phyloP scores from a whole-genome alignment of 1,139 yeast species.

The Suhomyces taliae region DNA sequence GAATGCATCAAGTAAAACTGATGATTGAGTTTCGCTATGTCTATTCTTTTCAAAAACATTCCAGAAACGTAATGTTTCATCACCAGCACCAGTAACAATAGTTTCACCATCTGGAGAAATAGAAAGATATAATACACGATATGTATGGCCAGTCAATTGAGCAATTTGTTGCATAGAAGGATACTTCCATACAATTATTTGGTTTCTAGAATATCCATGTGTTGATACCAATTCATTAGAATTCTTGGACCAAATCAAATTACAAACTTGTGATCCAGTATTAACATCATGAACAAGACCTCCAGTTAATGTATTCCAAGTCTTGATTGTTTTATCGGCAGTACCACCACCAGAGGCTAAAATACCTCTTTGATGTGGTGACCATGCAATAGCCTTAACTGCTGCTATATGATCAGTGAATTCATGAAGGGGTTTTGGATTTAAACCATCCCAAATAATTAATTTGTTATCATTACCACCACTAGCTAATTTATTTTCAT shows the following conservation, averaged over 20 bases:
- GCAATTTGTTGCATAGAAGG: constrained; percentile 93
- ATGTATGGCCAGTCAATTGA: constrained; percentile 90
- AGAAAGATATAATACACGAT: constrained; percentile 84
- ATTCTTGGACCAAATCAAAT: constrained; percentile 88
- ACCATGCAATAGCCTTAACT: constrained; percentile 95
- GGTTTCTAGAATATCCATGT: constrained; percentile 91
- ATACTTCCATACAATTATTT: constrained; percentile 91
- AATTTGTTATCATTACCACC: constrained; percentile 93
- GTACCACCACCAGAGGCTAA: constrained; percentile 98
- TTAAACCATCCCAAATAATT: constrained; percentile 83
- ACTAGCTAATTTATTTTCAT: constrained; percentile 82
- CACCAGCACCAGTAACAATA: constrained; percentile 99
- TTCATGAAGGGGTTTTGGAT: constrained; percentile 65
- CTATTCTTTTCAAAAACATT: constrained; percentile 80
- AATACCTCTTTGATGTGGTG: constrained; percentile 93
- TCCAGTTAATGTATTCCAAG: constrained; percentile 91
- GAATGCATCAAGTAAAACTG: constrained; percentile 74
- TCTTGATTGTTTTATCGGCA: constrained; percentile 84
- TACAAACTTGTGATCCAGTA: constrained; percentile 96
- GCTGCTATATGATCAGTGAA: constrained; percentile 91
- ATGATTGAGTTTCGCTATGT: constrained; percentile 54
- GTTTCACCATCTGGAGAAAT: constrained; percentile 98
- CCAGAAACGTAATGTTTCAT: constrained; percentile 94
- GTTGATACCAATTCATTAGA: constrained; percentile 92
- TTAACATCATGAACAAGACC: constrained; percentile 71